A percentile compares a stretch with the other conserved stretches of the same genome.
phyloP scores from a whole-genome alignment of 2,329 filamentous ascomycete genomes.

The Neobulgaria alba region DNA sequence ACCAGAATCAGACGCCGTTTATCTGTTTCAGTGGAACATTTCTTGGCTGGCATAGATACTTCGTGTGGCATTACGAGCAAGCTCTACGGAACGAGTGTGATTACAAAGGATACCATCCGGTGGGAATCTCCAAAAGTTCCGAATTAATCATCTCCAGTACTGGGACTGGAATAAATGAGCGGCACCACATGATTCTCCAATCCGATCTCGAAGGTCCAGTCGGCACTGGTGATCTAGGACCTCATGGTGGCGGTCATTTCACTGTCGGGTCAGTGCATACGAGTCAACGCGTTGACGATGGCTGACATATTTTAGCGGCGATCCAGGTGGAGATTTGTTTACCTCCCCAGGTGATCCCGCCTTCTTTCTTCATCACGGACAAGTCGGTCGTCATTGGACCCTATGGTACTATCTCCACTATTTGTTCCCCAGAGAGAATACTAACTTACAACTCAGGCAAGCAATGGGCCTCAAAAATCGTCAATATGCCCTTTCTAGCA shows the following conservation, averaged over 20 bases:
- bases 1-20: slow-evolving; percentile 26
- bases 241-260: slow-evolving; percentile 31
- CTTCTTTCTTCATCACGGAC: slow-evolving; percentile 38
- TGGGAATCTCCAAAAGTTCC: slow-evolving; percentile 1
- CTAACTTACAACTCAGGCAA: no score
- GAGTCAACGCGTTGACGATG: not conserved
- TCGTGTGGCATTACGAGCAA: slow-evolving; percentile 32
- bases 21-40: slow-evolving; percentile 24
- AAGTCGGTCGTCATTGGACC: slow-evolving; percentile 38
- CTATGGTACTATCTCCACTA: slow-evolving; percentile 33
- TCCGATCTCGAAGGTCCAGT: slow-evolving; percentile 23
- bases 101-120: slow-evolving; percentile 29
- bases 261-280: slow-evolving; percentile 24
- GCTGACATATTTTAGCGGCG: slow-evolving; percentile 27
- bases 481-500: slow-evolving; percentile 27
- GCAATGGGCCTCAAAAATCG: slow-evolving; percentile 27
- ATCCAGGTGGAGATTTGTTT: slow-evolving; percentile 35
- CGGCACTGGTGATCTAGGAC: slow-evolving; percentile 8
- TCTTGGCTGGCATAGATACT: slow-evolving; percentile 36
- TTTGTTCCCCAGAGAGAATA: not conserved
- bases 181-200: not conserved
- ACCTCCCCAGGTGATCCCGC: slow-evolving; percentile 36
- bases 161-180: not conserved
- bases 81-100: slow-evolving; percentile 33
- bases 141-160: not conserved